These are phyloP conservation scores for Bondarzewia mesenterica DNA, from an alignment of 1,284 basidiomycete genomes.

Conservation along the genomic window DNA sequence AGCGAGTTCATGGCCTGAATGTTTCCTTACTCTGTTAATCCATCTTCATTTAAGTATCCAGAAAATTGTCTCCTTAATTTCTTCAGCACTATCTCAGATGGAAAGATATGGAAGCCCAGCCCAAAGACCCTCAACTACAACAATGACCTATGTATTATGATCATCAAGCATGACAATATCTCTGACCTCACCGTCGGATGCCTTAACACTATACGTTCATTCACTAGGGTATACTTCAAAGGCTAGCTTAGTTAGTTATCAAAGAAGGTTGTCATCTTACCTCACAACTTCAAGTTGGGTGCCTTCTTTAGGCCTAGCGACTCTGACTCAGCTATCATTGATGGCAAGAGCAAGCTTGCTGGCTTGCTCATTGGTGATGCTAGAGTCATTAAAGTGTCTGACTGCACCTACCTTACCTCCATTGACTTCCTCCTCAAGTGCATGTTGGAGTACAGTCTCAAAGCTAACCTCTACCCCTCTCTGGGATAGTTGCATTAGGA, in stretches of 20 bases:
- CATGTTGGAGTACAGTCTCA: conserved; percentile 9
- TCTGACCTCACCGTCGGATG: conserved; percentile 17
- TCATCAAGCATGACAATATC: conserved; percentile 13
- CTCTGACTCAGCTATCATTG: conserved; percentile 19
- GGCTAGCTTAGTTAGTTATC: conserved; percentile 4
- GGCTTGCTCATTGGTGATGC: conserved; percentile 20
- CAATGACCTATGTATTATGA: conserved; percentile 10
- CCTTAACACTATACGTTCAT: conserved; percentile 11
- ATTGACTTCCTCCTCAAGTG: conserved; percentile 18
- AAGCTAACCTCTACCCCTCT: conserved; percentile 15
- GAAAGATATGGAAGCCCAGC: not conserved
- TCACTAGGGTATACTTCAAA: conserved; percentile 3
- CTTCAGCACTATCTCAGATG: conserved; percentile 11
- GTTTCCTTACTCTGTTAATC: conserved; percentile 13
- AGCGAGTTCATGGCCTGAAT: conserved; percentile 9
- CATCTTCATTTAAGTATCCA: conserved; percentile 15
- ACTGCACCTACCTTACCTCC: conserved; percentile 18
- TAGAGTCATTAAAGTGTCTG: conserved; percentile 14
- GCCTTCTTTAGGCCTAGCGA: conserved; percentile 19
- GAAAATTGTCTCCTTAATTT: conserved; percentile 16
- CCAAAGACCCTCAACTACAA: not conserved
- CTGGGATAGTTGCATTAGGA: too few relatives aligned
- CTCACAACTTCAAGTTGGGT: conserved; percentile 15
- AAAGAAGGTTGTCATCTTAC: conserved; percentile 10
- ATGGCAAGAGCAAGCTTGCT: conserved; percentile 12